These are phyloP conservation scores for Handroanthus guayacan DNA, from an alignment of 257 asterid species.

Conservation along the genomic window DNA sequence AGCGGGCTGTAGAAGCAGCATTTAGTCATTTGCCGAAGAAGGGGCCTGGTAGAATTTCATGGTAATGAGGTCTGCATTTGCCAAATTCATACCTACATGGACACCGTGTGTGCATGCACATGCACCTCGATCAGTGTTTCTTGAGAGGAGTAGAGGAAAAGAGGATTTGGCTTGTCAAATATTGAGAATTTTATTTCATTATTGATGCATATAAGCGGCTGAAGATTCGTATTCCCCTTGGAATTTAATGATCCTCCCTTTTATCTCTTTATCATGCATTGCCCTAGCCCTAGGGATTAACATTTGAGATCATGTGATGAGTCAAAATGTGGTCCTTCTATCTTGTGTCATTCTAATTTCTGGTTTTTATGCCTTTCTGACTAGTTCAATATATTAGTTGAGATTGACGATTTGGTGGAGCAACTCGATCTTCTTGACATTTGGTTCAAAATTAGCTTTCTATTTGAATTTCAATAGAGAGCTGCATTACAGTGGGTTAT, in stretches of 20 bases:
- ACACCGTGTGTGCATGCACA: neutral
- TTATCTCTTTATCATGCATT: neutral
- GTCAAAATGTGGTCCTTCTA: neutral
- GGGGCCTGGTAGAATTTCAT: conserved; percentile 76
- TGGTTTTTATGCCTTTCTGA: neutral
- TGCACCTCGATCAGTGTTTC: neutral
- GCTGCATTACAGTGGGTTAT: neutral
- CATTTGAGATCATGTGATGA: neutral
- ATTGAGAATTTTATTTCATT: neutral
- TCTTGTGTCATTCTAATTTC: neutral
- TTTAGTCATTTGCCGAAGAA: conserved; percentile 70
- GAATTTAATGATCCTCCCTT: neutral
- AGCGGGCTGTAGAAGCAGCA: conserved; percentile 78
- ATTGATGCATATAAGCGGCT: conserved; percentile 18
- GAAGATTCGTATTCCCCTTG: conserved; percentile 7
- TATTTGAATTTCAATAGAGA: conserved; percentile 14
- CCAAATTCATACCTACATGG: neutral
- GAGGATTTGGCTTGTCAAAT: conserved; percentile 10
- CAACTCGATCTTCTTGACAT: neutral
- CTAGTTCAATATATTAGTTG: conserved; percentile 5
- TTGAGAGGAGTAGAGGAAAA: conserved; percentile 8
- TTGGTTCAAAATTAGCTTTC: neutral
- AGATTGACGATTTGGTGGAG: conserved; percentile 1
- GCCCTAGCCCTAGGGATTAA: neutral
- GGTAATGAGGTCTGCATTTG: conserved; percentile 54